Evolutionary conservation across 129 eudicot species (phyloP).

Genomic region (Flaveria robusta): DNA sequence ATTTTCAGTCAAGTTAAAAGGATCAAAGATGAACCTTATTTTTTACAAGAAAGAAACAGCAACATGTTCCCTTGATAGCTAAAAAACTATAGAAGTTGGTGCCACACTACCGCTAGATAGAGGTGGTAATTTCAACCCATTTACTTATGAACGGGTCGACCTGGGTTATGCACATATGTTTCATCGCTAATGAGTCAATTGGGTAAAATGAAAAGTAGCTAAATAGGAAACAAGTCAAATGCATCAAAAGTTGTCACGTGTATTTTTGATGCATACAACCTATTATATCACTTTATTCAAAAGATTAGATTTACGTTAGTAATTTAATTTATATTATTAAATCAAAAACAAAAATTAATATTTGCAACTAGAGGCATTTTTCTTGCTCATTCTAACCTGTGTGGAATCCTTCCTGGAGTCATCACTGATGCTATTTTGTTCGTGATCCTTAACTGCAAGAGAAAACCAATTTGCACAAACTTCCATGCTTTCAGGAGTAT

Average conservation of each 20-base stretch:
- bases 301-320: not conserved
- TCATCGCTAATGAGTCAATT: constrained; percentile 1
- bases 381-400: constrained; percentile 53
- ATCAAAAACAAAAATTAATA: not conserved
- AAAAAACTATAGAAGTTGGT: not conserved
- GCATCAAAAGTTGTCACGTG: not conserved
- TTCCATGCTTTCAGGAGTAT: constrained; percentile 97
- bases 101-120: not conserved
- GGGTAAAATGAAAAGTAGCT: not conserved
- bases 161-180: not conserved
- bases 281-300: not conserved
- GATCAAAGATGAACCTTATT: constrained; percentile 6
- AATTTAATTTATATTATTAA: not conserved
- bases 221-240: constrained; percentile 5
- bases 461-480: constrained; percentile 91
- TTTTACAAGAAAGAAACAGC: not conserved
- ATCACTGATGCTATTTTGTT: constrained; percentile 29
- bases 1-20: constrained; percentile 27
- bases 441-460: constrained; percentile 50
- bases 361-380: not conserved
- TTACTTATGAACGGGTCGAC: not conserved
- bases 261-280: constrained; percentile 6
- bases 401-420: constrained; percentile 42
- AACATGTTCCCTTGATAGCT: not conserved
- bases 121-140: constrained; percentile 9